A percentile compares a stretch with the other conserved stretches of the same genome.
Conservation (phyloP, 108 stramenopile genomes). For the Epipyxis sp. region DNA sequence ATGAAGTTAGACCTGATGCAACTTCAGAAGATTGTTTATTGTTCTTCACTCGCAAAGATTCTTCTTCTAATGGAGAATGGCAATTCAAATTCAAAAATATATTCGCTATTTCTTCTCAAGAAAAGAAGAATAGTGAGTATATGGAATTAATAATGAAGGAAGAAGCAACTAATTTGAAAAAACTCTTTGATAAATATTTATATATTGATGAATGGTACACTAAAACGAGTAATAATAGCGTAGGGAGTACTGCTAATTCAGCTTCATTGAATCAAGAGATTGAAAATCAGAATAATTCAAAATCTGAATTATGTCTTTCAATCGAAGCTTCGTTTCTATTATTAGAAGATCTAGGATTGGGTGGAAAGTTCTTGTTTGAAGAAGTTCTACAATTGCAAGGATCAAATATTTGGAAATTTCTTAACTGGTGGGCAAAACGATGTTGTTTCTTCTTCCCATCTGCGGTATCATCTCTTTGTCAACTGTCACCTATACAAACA, state of each 20-base stretch:
- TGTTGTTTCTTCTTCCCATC: neutral
- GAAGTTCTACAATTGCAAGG: neutral
- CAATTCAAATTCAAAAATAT: neutral
- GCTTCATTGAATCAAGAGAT: too few species aligned
- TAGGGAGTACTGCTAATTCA: too few species aligned
- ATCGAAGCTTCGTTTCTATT: neutral
- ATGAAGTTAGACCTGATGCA: neutral
- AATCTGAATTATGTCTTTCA: too few species aligned
- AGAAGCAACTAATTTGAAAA: neutral
- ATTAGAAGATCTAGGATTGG: constrained; percentile 8
- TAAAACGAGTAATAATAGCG: neutral
- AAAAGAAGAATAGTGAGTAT: neutral
- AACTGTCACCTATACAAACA: neutral
- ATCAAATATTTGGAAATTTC: neutral
- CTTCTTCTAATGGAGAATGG: neutral
- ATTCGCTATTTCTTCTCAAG: neutral
- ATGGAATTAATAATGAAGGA: neutral
- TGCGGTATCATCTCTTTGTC: neutral
- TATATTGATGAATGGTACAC: too few species aligned
- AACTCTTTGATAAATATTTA: neutral
- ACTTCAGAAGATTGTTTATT: neutral
- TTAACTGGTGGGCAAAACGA: neutral
- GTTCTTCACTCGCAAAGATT: neutral
- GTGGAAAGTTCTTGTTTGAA: neutral
- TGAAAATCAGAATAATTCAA: too few species aligned